These are phyloP conservation scores for Quercus mongolica DNA, from an alignment of 306 rosid genomes.

Conservation along the genomic window DNA sequence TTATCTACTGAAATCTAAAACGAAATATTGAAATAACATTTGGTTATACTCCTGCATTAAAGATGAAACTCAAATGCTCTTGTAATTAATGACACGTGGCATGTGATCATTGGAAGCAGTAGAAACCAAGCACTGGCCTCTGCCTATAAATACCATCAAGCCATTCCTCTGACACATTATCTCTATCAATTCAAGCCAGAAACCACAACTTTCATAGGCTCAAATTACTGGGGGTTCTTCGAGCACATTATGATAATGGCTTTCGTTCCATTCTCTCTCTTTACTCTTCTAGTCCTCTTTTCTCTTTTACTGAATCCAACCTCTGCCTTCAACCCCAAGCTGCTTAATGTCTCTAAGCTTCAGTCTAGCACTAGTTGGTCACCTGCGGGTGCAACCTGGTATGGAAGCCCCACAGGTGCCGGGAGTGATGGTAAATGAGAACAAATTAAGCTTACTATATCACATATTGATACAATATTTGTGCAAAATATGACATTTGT, in stretches of 20 bases:
- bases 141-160: constrained; percentile 25
- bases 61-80: background rate
- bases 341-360: constrained; percentile 19
- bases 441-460: background rate
- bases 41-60: no score
- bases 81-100: constrained; percentile 6
- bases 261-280: background rate
- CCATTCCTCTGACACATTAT: background rate
- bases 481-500: background rate
- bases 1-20: no score
- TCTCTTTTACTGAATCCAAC: constrained; percentile 14
- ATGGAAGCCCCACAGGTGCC: constrained; percentile 31
- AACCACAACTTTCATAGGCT: background rate
- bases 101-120: background rate
- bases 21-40: no score
- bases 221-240: background rate
- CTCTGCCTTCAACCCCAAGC: constrained; percentile 35
- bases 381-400: constrained; percentile 43
- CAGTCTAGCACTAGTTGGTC: constrained; percentile 21
- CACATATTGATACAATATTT: background rate
- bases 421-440: constrained; percentile 30
- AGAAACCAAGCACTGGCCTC: background rate
- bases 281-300: constrained; percentile 11
- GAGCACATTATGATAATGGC: background rate
- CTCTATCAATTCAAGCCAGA: background rate